These are phyloP conservation scores for Geotrichum klebahnii DNA, from an alignment of 1,139 yeast genomes.

Conservation along the genomic window DNA sequence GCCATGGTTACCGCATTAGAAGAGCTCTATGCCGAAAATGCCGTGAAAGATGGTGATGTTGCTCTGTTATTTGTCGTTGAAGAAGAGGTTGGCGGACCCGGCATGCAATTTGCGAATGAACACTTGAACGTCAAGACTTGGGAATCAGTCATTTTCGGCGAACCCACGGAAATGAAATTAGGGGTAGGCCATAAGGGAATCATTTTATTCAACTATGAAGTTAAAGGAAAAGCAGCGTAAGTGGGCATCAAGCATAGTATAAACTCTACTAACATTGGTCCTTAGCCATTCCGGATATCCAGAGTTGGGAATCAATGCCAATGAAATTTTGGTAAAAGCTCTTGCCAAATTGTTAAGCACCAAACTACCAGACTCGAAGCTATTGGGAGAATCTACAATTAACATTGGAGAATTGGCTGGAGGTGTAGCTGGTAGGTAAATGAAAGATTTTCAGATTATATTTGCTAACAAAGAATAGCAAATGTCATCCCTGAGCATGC, in stretches of 20 bases:
- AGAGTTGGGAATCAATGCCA: slow-evolving; percentile 61
- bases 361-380: slow-evolving; percentile 48
- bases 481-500: slow-evolving; percentile 65
- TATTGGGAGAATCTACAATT: slow-evolving; percentile 59
- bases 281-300: slow-evolving; percentile 65
- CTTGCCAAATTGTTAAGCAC: slow-evolving; percentile 42
- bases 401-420: slow-evolving; percentile 58
- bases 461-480: slow-evolving; percentile 25
- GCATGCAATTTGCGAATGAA: slow-evolving; percentile 50
- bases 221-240: slow-evolving; percentile 52
- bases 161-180: slow-evolving; percentile 65
- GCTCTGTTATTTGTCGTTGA: slow-evolving; percentile 62
- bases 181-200: slow-evolving; percentile 70
- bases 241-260: slow-evolving; percentile 17
- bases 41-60: slow-evolving; percentile 52
- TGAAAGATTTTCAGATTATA: neutral
- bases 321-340: slow-evolving; percentile 52
- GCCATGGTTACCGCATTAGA: slow-evolving; percentile 53
- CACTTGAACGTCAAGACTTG: slow-evolving; percentile 46
- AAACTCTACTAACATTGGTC: neutral
- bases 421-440: slow-evolving; percentile 47
- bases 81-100: slow-evolving; percentile 62
- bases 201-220: slow-evolving; percentile 44
- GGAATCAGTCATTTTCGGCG: slow-evolving; percentile 66
- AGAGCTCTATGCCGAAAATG: slow-evolving; percentile 43